Conservation (phyloP, 2,329 filamentous ascomycete species). For the Cadophora gregata region DNA sequence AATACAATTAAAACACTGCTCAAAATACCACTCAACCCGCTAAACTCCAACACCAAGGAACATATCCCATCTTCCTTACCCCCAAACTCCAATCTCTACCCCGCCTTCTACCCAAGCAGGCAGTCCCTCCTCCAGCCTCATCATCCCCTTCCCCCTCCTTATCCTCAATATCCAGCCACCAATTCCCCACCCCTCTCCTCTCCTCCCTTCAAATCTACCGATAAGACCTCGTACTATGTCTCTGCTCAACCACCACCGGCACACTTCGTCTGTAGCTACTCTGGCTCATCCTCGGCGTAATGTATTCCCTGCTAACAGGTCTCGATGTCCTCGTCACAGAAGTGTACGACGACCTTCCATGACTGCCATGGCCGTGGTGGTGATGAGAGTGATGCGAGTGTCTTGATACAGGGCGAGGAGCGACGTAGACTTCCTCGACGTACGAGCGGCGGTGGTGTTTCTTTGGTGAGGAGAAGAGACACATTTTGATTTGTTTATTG, state of each 20-base stretch:
- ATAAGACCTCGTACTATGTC: conserved; percentile 34
- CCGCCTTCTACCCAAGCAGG: background rate
- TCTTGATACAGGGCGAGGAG: conserved; percentile 38
- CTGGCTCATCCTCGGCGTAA: conserved; percentile 38
- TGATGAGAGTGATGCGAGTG: conserved; percentile 35
- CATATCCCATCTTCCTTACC: background rate
- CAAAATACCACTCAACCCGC: background rate
- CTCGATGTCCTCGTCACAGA: conserved; percentile 35
- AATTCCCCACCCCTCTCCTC: background rate
- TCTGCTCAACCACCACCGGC: conserved; percentile 38
- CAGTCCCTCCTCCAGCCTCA: background rate
- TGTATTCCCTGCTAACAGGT: conserved; percentile 30
- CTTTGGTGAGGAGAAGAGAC: conserved; percentile 37
- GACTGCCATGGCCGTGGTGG: conserved; percentile 21
- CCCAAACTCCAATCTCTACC: background rate
- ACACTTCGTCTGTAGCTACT: conserved; percentile 36
- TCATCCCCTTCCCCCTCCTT: background rate
- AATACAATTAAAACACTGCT: background rate
- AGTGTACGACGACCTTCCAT: conserved; percentile 37
- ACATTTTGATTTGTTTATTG: conserved; percentile 32
- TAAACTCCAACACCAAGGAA: background rate
- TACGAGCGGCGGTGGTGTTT: conserved; percentile 36
- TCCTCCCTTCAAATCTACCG: conserved; percentile 22
- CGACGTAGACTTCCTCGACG: conserved; percentile 40
- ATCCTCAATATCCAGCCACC: too few species aligned